phyloP scores from a whole-genome alignment of 495 filamentous ascomycete genomes.

The Hypomontagnella submonticulosa region DNA sequence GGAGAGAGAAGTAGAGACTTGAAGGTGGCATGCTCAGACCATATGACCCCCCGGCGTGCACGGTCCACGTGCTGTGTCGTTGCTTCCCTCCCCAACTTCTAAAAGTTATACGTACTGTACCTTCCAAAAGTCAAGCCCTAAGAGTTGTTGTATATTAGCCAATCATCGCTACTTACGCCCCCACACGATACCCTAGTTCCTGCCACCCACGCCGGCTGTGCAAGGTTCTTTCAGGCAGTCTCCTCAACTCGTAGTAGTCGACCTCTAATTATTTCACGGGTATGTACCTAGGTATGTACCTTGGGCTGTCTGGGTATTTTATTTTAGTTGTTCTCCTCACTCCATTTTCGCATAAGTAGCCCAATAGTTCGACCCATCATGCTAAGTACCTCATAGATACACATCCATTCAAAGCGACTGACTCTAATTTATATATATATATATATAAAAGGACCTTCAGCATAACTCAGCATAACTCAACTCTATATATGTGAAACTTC shows the following conservation, averaged over 20 bases:
- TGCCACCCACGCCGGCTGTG: slow-evolving; percentile 26
- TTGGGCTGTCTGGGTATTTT: no score
- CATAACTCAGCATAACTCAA: background rate
- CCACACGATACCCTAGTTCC: slow-evolving; percentile 28
- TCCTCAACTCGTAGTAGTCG: background rate
- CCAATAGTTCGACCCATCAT: slow-evolving; percentile 8
- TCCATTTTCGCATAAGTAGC: background rate
- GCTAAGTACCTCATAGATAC: background rate
- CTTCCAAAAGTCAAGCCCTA: slow-evolving; percentile 10
- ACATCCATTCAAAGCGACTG: background rate
- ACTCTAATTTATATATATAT: background rate
- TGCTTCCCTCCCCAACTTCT: slow-evolving; percentile 11
- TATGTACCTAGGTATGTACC: no score
- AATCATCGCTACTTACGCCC: slow-evolving; percentile 29
- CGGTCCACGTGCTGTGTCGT: slow-evolving; percentile 38
- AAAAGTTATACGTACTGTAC: background rate
- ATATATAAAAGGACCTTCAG: background rate
- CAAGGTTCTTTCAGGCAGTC: slow-evolving; percentile 3
- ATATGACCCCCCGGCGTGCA: slow-evolving; percentile 48
- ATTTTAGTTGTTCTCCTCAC: background rate
- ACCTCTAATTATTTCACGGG: no score
- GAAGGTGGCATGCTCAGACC: slow-evolving; percentile 51
- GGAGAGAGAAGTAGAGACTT: slow-evolving; percentile 42
- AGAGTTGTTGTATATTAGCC: slow-evolving; percentile 26
- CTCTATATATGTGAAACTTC: slow-evolving; percentile 18